Base-by-base conservation (phyloP, 1,284 basidiomycete species). In the Puccinia horiana region DNA sequence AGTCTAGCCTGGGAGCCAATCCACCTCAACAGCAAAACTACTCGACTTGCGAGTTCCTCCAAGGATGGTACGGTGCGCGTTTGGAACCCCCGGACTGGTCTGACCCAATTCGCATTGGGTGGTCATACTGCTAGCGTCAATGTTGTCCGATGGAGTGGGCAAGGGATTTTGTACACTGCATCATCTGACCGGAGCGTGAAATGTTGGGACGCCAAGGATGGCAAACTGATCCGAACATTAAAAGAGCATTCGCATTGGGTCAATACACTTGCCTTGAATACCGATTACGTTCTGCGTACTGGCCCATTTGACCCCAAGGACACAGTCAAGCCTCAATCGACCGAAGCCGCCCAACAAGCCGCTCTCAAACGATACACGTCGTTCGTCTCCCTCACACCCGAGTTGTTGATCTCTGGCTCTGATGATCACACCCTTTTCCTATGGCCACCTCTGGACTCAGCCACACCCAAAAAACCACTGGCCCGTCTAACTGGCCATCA, bases 231-330 rank as follows among this genome's bases (percentile, higher is more conserved):
- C 52, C 87, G 90, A 52, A 92, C 92, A 0, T 89, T 99, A 40
- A 94, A 93, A 87, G 95, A 98, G 84, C 97, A 99, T 85, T 96
- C 96, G 0, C 97, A 99, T 86, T 98, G 96, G 96, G 96, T 99
- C 29, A 99, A 96, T 67, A 98, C 96, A 0, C 91, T 99, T 70
- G 92, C 96, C 1, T 90, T 99, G 80, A 96, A 95, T 85, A 97
- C 96, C 20, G 96, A 99, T 87, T 98, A 96, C 86, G 91, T 96
- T 20, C 90, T 98, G 12, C 92, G 96, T 3, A 98, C 96, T 0
- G 96, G 97, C 0, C 95, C 96, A 0, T 99, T 93, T 85, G 96
- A 98, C 86, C 93, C 97, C 84, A 93, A 90, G 0, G 90, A 90
- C 77, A 32, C 54, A 26, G 29, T 18, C 42, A 94, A 93, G 87